Percentiles rank a stretch among this genome's conserved stretches.
These are phyloP conservation scores for Lipomyces oligophaga DNA, from an alignment of 805 yeast genomes.

Conservation along the genomic window DNA sequence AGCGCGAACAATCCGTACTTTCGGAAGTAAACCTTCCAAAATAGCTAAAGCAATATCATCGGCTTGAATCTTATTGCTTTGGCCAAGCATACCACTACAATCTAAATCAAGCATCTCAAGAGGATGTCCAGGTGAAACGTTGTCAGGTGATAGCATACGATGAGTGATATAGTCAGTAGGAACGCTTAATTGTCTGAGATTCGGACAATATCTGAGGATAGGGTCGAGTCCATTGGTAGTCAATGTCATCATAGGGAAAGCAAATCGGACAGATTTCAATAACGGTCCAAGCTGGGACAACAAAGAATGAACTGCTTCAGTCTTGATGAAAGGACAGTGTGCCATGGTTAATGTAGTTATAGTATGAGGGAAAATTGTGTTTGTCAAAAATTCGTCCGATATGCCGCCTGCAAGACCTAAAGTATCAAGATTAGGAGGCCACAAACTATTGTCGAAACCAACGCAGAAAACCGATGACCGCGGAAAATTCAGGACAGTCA, in stretches of 20 bases:
- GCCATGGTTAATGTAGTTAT: slow-evolving; percentile 72
- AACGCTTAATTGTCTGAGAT: slow-evolving; percentile 56
- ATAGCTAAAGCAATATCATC: slow-evolving; percentile 84
- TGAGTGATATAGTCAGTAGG: slow-evolving; percentile 74
- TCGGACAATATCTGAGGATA: slow-evolving; percentile 73
- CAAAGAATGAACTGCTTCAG: slow-evolving; percentile 59
- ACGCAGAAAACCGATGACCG: slow-evolving; percentile 73
- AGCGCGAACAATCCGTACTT: slow-evolving; percentile 57
- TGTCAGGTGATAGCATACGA: slow-evolving; percentile 40
- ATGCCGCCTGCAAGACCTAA: slow-evolving; percentile 86
- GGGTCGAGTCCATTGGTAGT: slow-evolving; percentile 66
- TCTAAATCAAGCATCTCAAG: slow-evolving; percentile 64
- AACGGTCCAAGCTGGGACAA: slow-evolving; percentile 62
- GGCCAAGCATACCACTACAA: slow-evolving; percentile 80
- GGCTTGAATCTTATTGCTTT: slow-evolving; percentile 77
- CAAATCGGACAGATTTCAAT: slow-evolving; percentile 59
- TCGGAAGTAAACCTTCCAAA: slow-evolving; percentile 70
- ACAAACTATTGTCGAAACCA: slow-evolving; percentile 45
- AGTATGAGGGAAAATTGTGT: slow-evolving; percentile 67
- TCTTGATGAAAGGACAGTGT: slow-evolving; percentile 77
- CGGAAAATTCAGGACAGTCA: slow-evolving; percentile 82
- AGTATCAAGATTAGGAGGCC: slow-evolving; percentile 78
- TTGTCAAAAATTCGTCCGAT: slow-evolving; percentile 68
- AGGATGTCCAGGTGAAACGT: slow-evolving; percentile 44
- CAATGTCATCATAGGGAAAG: slow-evolving; percentile 85